Conservation (phyloP, 495 filamentous ascomycete species). For the Talaromyces nanjingensis region DNA sequence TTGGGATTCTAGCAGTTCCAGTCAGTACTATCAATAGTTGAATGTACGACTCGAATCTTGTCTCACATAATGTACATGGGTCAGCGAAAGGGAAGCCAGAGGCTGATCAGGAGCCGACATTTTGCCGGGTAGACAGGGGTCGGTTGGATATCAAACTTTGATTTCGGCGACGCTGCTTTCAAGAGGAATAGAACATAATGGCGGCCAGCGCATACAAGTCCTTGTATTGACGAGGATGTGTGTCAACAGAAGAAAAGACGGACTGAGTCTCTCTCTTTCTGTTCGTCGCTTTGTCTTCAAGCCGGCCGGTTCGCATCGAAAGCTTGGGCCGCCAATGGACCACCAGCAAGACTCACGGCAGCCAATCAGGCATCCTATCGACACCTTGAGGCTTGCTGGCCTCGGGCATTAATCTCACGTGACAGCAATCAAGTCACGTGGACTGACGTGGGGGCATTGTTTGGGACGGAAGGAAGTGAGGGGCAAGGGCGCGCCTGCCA, state of each 20-base stretch:
- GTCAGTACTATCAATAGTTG: background rate
- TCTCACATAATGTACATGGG: constrained; percentile 91
- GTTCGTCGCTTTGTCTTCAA: background rate
- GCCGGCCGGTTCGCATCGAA: background rate
- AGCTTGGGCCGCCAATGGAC: background rate
- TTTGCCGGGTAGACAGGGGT: background rate
- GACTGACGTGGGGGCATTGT: background rate
- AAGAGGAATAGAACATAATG: background rate
- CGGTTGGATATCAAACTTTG: background rate
- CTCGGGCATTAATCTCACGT: background rate
- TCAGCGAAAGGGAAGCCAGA: constrained; percentile 83
- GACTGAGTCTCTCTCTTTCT: background rate
- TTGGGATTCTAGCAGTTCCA: constrained; percentile 61
- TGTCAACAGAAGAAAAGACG: background rate
- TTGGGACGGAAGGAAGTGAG: background rate
- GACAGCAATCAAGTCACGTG: background rate
- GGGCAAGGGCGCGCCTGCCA: background rate
- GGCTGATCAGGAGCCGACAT: constrained; percentile 25
- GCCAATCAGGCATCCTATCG: background rate
- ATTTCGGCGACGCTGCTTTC: background rate
- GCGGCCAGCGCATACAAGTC: background rate
- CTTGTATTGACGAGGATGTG: background rate
- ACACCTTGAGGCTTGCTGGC: background rate
- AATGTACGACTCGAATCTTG: background rate
- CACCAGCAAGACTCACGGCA: background rate